A percentile compares a stretch with the other conserved stretches of the same genome.
phyloP scores from a whole-genome alignment of 2,329 filamentous ascomycete genomes.

The Sporothrix variecibatus region DNA sequence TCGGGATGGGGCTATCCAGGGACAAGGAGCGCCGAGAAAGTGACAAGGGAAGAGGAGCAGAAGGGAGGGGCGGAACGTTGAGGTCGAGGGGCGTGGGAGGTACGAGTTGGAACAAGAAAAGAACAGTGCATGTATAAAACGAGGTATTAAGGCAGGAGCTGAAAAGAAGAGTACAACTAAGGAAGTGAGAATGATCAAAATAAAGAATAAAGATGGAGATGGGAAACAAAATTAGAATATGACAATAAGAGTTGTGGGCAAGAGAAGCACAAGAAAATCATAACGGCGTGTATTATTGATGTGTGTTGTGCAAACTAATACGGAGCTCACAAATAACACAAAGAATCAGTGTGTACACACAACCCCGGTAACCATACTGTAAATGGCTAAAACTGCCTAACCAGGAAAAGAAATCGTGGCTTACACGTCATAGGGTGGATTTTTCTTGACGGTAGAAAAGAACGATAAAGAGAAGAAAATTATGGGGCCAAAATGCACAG shows the following conservation, averaged over 20 bases:
- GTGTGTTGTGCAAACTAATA: not conserved
- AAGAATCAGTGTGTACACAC: not conserved
- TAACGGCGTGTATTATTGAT: not conserved
- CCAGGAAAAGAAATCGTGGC: slow-evolving; percentile 1
- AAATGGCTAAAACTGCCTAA: not conserved
- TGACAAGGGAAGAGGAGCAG: not conserved
- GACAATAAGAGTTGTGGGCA: not conserved
- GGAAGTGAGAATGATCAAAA: not conserved
- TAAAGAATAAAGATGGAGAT: not conserved
- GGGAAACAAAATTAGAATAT: slow-evolving; percentile 7
- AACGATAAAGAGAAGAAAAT: not conserved
- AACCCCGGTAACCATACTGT: not conserved
- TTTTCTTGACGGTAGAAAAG: not conserved
- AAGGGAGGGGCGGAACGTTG: not conserved
- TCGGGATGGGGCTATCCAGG: not conserved
- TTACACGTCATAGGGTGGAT: slow-evolving; percentile 23
- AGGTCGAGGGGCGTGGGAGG: not conserved
- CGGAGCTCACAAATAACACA: not conserved
- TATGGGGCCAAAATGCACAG: not conserved
- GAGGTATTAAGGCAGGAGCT: not conserved
- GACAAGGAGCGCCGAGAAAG: not conserved
- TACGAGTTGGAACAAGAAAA: not conserved
- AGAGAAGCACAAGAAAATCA: slow-evolving; percentile 9
- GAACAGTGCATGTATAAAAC: not conserved
- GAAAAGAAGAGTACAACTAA: not conserved